These are phyloP conservation scores for Rhodamnia rubescens DNA, from an alignment of 345 rosid species.

Conservation along the genomic window DNA sequence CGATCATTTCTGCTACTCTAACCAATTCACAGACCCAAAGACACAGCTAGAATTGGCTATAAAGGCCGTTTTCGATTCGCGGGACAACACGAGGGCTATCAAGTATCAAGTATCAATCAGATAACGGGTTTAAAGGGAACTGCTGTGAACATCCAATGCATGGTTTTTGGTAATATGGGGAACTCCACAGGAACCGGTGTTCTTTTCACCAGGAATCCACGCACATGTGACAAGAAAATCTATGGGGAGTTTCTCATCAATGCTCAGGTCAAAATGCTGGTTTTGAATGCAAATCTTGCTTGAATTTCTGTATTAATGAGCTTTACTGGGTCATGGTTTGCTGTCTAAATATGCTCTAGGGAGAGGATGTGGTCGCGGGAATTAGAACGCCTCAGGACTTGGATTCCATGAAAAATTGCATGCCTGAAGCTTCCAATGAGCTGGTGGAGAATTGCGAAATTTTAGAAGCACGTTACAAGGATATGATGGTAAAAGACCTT, in stretches of 20 bases:
- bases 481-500: conserved; percentile 64
- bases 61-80: conserved; percentile 79
- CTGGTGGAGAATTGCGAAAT: conserved; percentile 81
- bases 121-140: conserved; percentile 84
- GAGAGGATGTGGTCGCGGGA: conserved; percentile 97
- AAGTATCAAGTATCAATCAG: conserved; percentile 81
- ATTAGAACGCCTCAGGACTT: conserved; percentile 88
- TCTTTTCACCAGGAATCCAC: conserved; percentile 88
- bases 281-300: background rate
- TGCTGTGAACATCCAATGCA: conserved; percentile 87
- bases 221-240: conserved; percentile 82
- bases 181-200: conserved; percentile 92
- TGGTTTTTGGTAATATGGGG: conserved; percentile 98
- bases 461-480: conserved; percentile 81
- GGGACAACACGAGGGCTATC: conserved; percentile 84
- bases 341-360: conserved; percentile 20
- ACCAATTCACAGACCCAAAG: conserved; percentile 46
- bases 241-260: conserved; percentile 88
- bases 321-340: background rate
- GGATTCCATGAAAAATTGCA: conserved; percentile 54
- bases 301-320: background rate
- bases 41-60: conserved; percentile 57
- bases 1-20: background rate
- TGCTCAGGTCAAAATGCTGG: conserved; percentile 56
- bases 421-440: conserved; percentile 81